A percentile compares a stretch with the other conserved stretches of the same genome.
These are phyloP conservation scores for Barnettozyma sp. DNA, from an alignment of 805 yeast species.

Conservation along the genomic window DNA sequence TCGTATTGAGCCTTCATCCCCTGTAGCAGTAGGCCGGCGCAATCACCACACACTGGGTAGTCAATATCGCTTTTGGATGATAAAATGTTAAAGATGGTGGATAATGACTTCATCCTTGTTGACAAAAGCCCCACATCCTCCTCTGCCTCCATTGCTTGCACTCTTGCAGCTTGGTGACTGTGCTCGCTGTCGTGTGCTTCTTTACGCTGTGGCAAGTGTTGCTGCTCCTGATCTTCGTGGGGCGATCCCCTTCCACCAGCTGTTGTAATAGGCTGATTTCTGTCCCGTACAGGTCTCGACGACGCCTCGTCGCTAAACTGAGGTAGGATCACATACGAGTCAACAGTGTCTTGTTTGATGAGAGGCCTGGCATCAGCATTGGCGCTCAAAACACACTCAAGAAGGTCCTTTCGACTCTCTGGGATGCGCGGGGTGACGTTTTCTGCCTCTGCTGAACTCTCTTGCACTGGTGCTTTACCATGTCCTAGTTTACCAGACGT, in stretches of 20 bases:
- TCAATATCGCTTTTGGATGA: constrained; percentile 72
- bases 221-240: constrained; percentile 19
- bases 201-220: constrained; percentile 23
- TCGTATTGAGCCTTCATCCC: constrained; percentile 66
- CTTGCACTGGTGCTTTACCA: constrained; percentile 6
- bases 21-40: constrained; percentile 60
- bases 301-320: constrained; percentile 17
- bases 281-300: too few species aligned
- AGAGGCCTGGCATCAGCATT: constrained; percentile 6
- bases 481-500: constrained; percentile 29
- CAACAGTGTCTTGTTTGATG: constrained; percentile 6
- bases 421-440: constrained; percentile 2
- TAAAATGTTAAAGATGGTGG: constrained; percentile 62
- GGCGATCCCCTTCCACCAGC: too few species aligned
- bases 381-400: constrained; percentile 5
- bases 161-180: too few species aligned
- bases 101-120: constrained; percentile 44
- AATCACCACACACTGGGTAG: constrained; percentile 83
- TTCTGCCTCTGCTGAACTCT: too few species aligned
- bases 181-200: too few species aligned
- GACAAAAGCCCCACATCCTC: constrained; percentile 37
- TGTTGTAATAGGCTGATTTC: too few species aligned
- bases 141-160: constrained; percentile 25
- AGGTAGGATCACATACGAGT: constrained; percentile 24
- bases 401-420: neutral